Base-by-base conservation (phyloP, 805 yeast genomes). In the Hanseniaspora vineae region DNA sequence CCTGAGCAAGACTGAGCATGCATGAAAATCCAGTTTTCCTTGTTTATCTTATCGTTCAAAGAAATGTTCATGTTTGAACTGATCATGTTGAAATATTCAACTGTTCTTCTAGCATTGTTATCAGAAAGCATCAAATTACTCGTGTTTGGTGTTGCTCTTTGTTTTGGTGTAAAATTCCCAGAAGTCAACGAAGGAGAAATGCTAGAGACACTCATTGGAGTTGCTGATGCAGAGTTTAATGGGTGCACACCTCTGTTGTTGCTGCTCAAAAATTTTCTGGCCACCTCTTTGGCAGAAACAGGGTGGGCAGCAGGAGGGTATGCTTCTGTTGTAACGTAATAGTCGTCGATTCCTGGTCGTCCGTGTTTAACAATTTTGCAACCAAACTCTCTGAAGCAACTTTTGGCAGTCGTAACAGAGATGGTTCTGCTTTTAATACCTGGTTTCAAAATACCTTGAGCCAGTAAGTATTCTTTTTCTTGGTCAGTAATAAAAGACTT, bases 331-430 rank as follows among this genome's bases (percentile, higher is more conserved):
- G 39, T 35, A 3, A 31, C 95, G 70, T 89, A 85, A 62, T 89
- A 92, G 64, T 92, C 98, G 66, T 92, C 98, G 12, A 68, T 72
- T 31, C 85, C 82, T 54, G 83, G 78, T 52, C 74, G 76, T 42
- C 98, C 98, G 46, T 85, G 83, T 18, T 77, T 74, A 37, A 92
- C 70, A 45, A 89, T 78, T 51, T 78, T 77, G 20, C 95, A 84
- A 4, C 98, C 98, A 69, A 92, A 90, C 65, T 89, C 97, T 53
- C 88, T 75, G 66, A 76, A 92, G 1, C 88, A 80, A 14, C 94
- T 81, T 49, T 94, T 76, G 0, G 98, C 97, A 6, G 97, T 81
- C 6, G 92, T 95, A 39, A 90, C 69, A 50, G 92, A 89, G 35
- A 92, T 89, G 1, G 87, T 76, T 55, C 97, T 75, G 44, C 95